phyloP scores from a whole-genome alignment of 1,284 basidiomycete genomes.

The Stereum hirsutum region DNA sequence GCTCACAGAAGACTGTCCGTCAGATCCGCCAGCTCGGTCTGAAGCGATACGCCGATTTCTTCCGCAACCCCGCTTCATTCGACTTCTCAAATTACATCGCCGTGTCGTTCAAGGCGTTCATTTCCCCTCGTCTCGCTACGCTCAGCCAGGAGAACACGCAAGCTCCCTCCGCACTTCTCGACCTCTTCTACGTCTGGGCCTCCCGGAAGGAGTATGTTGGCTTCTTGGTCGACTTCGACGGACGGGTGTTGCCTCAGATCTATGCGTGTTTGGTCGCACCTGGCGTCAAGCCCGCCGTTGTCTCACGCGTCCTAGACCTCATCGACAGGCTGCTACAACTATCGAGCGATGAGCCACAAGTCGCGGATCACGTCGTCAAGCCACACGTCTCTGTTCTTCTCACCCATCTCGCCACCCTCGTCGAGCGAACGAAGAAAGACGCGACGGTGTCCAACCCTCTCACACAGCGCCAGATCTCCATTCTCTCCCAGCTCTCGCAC shows the following conservation, averaged over 20 bases:
- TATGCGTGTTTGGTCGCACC: conserved; percentile 77
- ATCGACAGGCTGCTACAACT: conserved; percentile 66
- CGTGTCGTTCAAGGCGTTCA: conserved; percentile 61
- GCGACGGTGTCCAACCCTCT: conserved; percentile 61
- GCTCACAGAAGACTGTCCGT: conserved; percentile 37
- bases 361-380: conserved; percentile 54
- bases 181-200: conserved; percentile 82
- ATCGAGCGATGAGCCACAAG: conserved; percentile 37
- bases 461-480: conserved; percentile 73
- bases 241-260: conserved; percentile 63
- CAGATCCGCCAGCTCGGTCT: conserved; percentile 76
- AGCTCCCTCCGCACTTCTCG: conserved; percentile 83
- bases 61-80: conserved; percentile 63
- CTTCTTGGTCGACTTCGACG: conserved; percentile 68
- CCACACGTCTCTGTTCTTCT: conserved; percentile 77
- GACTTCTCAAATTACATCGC: conserved; percentile 70
- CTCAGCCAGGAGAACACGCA: conserved; percentile 88
- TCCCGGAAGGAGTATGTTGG: conserved; percentile 44
- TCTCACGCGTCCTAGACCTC: conserved; percentile 81
- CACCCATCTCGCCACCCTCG: conserved; percentile 62
- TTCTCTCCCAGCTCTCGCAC: conserved; percentile 76
- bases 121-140: conserved; percentile 73
- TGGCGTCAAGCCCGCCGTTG: conserved; percentile 83
- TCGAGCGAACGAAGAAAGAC: conserved; percentile 52
- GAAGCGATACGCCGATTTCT: conserved; percentile 86